Percentiles rank a stretch among this genome's conserved stretches.
Evolutionary conservation across 2,329 filamentous ascomycete species (phyloP).

Genomic region (Trematosphaeria pertusa): DNA sequence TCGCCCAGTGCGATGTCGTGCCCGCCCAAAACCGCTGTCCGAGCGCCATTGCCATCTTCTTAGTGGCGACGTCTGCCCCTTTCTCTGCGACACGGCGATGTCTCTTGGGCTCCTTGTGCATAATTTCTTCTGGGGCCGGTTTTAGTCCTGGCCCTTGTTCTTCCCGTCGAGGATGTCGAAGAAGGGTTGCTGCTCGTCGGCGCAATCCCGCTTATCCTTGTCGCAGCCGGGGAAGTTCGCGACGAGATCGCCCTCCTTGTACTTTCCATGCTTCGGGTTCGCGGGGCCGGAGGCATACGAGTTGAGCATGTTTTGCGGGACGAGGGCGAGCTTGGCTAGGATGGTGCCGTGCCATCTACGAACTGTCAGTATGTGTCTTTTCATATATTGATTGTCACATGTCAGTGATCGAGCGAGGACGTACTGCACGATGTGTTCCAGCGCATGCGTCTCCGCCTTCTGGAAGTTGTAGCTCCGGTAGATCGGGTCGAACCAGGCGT

Average conservation of each 20-base stretch:
- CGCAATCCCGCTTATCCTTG: slow-evolving; percentile 66
- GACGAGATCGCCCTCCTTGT: slow-evolving; percentile 84
- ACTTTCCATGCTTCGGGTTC: slow-evolving; percentile 60
- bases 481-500: slow-evolving; percentile 94
- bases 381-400: no score
- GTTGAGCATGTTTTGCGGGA: slow-evolving; percentile 87
- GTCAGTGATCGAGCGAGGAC: no score
- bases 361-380: slow-evolving; percentile 41
- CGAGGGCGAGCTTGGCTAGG: slow-evolving; percentile 83
- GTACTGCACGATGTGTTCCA: slow-evolving; percentile 67
- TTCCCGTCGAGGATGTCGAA: slow-evolving; percentile 43
- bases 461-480: slow-evolving; percentile 96
- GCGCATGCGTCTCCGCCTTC: slow-evolving; percentile 88
- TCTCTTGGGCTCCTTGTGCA: no score
- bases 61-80: no score
- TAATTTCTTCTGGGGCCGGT: no score
- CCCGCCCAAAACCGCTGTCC: neutral
- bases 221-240: slow-evolving; percentile 80
- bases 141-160: slow-evolving; percentile 13
- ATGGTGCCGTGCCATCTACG: slow-evolving; percentile 95
- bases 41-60: neutral
- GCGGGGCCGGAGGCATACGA: slow-evolving; percentile 67
- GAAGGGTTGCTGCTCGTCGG: slow-evolving; percentile 70
- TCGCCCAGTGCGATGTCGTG: neutral
- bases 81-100: no score